Percentiles rank a stretch among this genome's conserved stretches.
These are phyloP conservation scores for Trametes elegans DNA, from an alignment of 768 basidiomycete species.

Conservation along the genomic window DNA sequence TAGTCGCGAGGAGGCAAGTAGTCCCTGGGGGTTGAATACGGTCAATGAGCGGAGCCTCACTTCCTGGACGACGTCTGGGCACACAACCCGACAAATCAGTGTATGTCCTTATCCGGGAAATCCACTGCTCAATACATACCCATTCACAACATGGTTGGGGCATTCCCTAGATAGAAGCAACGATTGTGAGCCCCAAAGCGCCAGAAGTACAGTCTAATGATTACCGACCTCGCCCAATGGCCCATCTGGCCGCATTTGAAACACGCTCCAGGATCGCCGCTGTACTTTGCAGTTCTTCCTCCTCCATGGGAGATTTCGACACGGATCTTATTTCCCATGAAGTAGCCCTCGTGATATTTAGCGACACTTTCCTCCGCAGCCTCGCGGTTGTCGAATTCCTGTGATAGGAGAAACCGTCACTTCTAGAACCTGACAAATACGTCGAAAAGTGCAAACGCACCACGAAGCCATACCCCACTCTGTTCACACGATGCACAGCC, in stretches of 20 bases:
- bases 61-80: constrained; percentile 30
- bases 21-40: constrained; percentile 55
- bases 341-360: constrained; percentile 86
- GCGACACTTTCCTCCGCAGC: constrained; percentile 86
- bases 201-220: constrained; percentile 11
- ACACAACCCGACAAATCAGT: constrained; percentile 2
- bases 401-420: constrained; percentile 6
- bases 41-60: constrained; percentile 56
- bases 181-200: neutral
- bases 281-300: constrained; percentile 73
- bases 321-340: constrained; percentile 91
- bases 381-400: constrained; percentile 83
- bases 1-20: constrained; percentile 46
- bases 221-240: constrained; percentile 79
- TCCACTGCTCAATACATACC: constrained; percentile 41
- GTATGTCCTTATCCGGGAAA: neutral
- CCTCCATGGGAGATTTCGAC: constrained; percentile 86
- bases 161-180: constrained; percentile 58
- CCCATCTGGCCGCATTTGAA: constrained; percentile 85
- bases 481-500: constrained; percentile 32
- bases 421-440: neutral
- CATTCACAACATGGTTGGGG: constrained; percentile 47
- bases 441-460: constrained; percentile 43
- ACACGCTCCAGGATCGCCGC: constrained; percentile 86
- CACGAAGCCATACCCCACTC: constrained; percentile 88